Evolutionary conservation across 371 early-diverging fungal genomes (phyloP), one percentile per base, ranked within the genome.

Genomic region (Nematocida homosporus): DNA sequence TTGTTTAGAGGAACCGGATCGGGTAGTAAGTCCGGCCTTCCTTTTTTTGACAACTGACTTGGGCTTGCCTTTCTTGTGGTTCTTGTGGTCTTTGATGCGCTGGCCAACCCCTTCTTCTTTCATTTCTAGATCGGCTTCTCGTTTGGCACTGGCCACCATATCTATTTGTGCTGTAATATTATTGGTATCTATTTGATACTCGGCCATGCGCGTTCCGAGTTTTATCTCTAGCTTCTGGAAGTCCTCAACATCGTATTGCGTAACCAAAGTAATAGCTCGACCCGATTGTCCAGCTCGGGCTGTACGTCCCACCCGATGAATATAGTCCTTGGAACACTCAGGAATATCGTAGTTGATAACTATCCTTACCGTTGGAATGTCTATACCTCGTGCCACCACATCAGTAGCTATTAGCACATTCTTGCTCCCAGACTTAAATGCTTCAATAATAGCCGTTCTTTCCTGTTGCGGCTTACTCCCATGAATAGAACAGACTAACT

Each of bases 261-360:
- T 93, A 20, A 95, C 93, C 81, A 97, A 88, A 6, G 94, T 93
- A 29, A 95, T 85, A 0, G 93, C 88, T 79, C 90, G 90, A 60
- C 96, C 97, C 1, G 90, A 86, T 44, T 90, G 86, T 10, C 95
- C 86, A 0, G 92, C 93, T 80, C 97, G 88, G 1, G 93, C 97
- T 0, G 96, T 94, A 79, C 97, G 88, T 34, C 97, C 96, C 1
- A 93, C 92, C 56, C 95, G 88, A 85, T 95, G 97, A 69, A 95
- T 90, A 83, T 95, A 96, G 79, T 91, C 92, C 86, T 94, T 91
- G 51, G 88, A 87, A 64, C 88, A 88, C 59, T 89, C 86, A n/a
- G 96, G 95, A 6, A 94, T 88, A 82, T 95, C 95, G 78, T 91
- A 95, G 85, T 96, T 93, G 78, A 97, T 85, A 5, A 97, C 94